Evolutionary conservation across 805 yeast genomes (phyloP).

Genomic region (Brettanomyces naardenensis): DNA sequence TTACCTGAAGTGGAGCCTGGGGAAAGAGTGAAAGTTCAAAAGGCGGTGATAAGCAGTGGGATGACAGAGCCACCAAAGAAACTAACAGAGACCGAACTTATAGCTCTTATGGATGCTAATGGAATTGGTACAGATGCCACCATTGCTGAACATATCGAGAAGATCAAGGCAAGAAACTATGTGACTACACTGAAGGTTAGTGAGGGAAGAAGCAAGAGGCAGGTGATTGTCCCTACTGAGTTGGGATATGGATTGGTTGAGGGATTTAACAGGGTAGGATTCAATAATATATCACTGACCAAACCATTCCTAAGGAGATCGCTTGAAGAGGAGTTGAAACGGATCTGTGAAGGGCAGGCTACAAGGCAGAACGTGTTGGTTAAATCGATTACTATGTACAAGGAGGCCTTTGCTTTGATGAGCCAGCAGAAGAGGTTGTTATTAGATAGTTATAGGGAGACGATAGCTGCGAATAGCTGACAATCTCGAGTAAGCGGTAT

Average conservation of each 20-base stretch:
- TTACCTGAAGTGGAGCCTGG: conserved; percentile 58
- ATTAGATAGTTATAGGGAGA: conserved; percentile 25
- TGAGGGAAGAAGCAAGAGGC: conserved; percentile 29
- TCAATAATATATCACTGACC: conserved; percentile 65
- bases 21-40: conserved; percentile 47
- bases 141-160: conserved; percentile 94
- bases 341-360: conserved; percentile 59
- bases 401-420: conserved; percentile 49
- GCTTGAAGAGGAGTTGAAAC: conserved; percentile 58
- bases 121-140: conserved; percentile 99
- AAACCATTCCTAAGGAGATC: conserved; percentile 82
- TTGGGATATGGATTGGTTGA: conserved; percentile 83
- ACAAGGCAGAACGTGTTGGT: conserved; percentile 45
- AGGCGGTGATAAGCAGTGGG: conserved; percentile 62
- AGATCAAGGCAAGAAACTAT: conserved; percentile 62
- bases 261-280: conserved; percentile 75
- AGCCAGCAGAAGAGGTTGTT: conserved; percentile 32
- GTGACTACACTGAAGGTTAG: conserved; percentile 36
- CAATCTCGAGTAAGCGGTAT: background rate
- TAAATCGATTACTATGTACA: conserved; percentile 49
- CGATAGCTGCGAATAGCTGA: conserved; percentile 6
- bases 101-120: conserved; percentile 90
- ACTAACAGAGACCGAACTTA: conserved; percentile 87
- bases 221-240: conserved; percentile 62
- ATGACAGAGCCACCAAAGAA: conserved; percentile 73